These are phyloP conservation scores for Penicillium roqueforti DNA, from an alignment of 495 filamentous ascomycete genomes.

Conservation along the genomic window DNA sequence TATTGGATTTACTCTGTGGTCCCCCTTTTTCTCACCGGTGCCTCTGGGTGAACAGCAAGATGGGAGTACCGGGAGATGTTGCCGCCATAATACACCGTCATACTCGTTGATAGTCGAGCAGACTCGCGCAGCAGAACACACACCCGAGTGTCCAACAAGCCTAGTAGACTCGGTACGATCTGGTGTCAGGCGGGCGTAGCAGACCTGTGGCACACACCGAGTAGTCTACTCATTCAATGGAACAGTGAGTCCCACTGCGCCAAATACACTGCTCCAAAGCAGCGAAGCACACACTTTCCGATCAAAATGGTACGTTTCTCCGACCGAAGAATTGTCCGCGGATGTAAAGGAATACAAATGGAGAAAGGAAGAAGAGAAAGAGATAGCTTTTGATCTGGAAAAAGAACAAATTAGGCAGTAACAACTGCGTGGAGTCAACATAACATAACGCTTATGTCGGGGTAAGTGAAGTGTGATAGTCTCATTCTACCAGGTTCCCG, in stretches of 20 bases:
- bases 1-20: not conserved
- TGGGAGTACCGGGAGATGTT: not conserved
- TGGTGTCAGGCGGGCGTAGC: no score
- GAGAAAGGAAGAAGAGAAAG: no score
- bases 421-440: no score
- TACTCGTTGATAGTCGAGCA: not conserved
- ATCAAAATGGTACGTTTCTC: no score
- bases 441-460: no score
- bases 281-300: not conserved
- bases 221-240: not conserved
- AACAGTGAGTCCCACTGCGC: not conserved
- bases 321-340: no score
- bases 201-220: not conserved
- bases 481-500: no score
- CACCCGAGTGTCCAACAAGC: not conserved
- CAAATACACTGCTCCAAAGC: not conserved
- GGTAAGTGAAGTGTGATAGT: no score
- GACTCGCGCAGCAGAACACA: constrained; percentile 1
- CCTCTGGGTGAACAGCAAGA: not conserved
- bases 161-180: not conserved
- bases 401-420: no score
- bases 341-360: no score
- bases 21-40: not conserved
- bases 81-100: not conserved
- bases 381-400: no score